phyloP scores from a whole-genome alignment of 2,329 filamentous ascomycete species.

The Diaporthe caulivora region DNA sequence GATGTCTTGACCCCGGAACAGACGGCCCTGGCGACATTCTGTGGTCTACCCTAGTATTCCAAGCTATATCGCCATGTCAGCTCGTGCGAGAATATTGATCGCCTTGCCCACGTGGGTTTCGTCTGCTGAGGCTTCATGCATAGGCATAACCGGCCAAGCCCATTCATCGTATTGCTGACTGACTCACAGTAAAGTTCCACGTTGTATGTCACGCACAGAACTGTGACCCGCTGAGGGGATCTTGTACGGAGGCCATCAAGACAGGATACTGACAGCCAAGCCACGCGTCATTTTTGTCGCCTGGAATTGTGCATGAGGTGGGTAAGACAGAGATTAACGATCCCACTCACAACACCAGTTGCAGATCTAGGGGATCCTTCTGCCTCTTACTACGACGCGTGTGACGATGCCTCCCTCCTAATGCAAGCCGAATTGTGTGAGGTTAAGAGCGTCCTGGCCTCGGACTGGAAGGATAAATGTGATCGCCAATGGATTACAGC shows the following conservation, averaged over 20 bases:
- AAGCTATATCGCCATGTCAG: not conserved
- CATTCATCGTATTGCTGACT: not conserved
- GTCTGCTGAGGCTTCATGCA: not conserved
- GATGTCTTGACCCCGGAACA: not conserved
- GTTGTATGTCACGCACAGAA: not conserved
- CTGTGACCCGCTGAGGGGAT: not conserved
- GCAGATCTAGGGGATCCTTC: slow-evolving; percentile 3
- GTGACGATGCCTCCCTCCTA: not conserved
- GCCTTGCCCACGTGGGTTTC: slow-evolving; percentile 7
- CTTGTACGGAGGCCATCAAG: not conserved
- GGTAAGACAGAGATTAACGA: slow-evolving; percentile 34
- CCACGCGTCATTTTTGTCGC: not conserved
- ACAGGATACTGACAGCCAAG: not conserved
- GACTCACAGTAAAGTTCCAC: not conserved
- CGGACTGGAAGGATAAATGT: not conserved
- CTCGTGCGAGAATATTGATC: not conserved
- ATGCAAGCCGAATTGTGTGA: not conserved
- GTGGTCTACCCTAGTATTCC: not conserved
- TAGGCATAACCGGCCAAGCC: not conserved
- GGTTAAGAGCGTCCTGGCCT: not conserved
- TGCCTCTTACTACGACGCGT: not conserved
- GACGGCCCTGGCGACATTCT: not conserved
- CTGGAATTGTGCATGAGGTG: slow-evolving; percentile 1
- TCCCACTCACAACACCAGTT: slow-evolving; percentile 1
- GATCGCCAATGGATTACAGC: not conserved